Base-by-base conservation (phyloP, 1,284 basidiomycete genomes). In the Agaricales sp. region DNA sequence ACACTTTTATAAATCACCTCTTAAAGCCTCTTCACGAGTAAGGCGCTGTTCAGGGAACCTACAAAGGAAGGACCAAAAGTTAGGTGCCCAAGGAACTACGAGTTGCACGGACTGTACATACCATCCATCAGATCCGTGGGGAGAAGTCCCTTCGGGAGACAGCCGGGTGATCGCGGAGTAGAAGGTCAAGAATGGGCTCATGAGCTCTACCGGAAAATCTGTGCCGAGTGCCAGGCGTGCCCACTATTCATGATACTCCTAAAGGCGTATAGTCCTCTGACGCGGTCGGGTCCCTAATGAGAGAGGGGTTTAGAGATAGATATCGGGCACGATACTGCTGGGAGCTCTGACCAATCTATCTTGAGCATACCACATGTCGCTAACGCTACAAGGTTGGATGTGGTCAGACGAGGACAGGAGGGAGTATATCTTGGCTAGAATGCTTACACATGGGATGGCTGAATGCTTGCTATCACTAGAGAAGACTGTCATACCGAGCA, bases 331-430 rank as follows among this genome's bases (percentile, higher is more conserved):
- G 22, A 30, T 46, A 26, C 21, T 19, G 18, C 14, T 24, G 49
- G 26, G 19, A n/a, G n/a, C n/a, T 64, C 72, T 57, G 61, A 87
- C 87, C 54, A 94, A 66, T 50, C 89, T 80, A 47, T 82, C 77
- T 63, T 92, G 77, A 4, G 86, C 89, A 61, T 89, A 95, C 75
- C 81, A 86, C 92, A 94, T 94, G 63, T 95, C 90, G 54, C 81
- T 84, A 51, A 78, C 84, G 16, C 83, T 86, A 25, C n/a, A 45
- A 3, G 26, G 19, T 2, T 35, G 44, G 19, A 38, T 37, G 21
- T 50, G 48, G 30, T 22, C 16, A 13, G 16, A n/a, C 38, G 43
- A 16, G 18, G 53, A 26, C n/a, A n/a, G n/a, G n/a, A n/a, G n/a
- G n/a, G n/a, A n/a, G n/a, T n/a, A n/a, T n/a, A n/a, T n/a, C n/a